These are phyloP conservation scores for Kodamaea hsintzibuensis DNA, from an alignment of 805 yeast genomes.

Conservation along the genomic window DNA sequence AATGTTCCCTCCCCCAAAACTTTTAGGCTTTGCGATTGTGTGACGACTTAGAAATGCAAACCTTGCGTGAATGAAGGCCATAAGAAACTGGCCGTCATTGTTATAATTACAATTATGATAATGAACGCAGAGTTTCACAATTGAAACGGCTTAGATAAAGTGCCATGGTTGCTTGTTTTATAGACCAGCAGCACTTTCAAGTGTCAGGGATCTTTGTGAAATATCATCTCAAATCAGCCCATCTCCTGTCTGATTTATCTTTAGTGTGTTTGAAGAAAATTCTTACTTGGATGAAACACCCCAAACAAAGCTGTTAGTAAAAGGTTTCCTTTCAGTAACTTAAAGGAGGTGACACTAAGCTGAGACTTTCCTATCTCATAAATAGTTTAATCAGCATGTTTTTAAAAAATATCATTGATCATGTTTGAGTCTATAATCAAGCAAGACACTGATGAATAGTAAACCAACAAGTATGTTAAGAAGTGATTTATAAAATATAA, in stretches of 20 bases:
- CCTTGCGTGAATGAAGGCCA: neutral
- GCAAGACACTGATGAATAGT: too few relatives aligned
- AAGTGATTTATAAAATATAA: too few relatives aligned
- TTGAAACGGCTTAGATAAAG: neutral
- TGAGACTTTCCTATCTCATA: too few relatives aligned
- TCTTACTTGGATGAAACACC: neutral
- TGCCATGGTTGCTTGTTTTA: neutral
- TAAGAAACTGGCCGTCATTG: neutral
- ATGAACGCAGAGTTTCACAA: neutral
- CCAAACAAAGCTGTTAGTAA: neutral
- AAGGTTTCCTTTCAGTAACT: neutral
- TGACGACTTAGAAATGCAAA: neutral
- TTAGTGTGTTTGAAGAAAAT: too few relatives aligned
- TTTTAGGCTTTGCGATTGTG: neutral
- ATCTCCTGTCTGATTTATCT: neutral
- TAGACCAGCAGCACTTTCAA: neutral
- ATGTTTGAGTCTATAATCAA: too few relatives aligned
- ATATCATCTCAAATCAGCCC: neutral
- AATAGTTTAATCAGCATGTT: too few relatives aligned
- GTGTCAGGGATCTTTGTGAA: neutral
- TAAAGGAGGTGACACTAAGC: neutral
- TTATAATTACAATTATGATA: neutral
- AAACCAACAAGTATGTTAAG: too few relatives aligned
- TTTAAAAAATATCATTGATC: too few relatives aligned
- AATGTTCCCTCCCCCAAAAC: neutral